Conservation (phyloP, 78 protist species). For the Monosiga brevicollis region DNA sequence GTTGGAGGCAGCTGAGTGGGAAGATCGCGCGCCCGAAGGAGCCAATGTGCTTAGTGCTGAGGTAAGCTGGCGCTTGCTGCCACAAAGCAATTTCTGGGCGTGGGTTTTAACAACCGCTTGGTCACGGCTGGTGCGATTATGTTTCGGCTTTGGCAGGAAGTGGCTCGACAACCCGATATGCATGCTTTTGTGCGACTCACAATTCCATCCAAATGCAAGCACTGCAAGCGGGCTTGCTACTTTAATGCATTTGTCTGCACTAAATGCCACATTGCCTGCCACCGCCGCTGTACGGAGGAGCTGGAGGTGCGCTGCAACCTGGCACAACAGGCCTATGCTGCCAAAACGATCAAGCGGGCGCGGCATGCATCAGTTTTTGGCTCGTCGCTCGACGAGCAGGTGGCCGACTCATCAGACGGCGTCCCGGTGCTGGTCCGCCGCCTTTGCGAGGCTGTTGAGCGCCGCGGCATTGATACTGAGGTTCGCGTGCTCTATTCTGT, state of each 20-base stretch:
- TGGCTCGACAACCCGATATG: not conserved
- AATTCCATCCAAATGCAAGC: not conserved
- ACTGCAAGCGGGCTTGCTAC: not conserved
- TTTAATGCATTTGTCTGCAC: not conserved
- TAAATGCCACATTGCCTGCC: not conserved
- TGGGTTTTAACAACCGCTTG: too few species aligned
- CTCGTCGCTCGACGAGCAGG: not conserved
- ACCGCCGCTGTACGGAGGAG: not conserved
- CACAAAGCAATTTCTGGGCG: too few species aligned
- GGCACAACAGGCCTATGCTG: not conserved
- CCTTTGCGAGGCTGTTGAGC: not conserved
- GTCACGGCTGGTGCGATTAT: too few species aligned
- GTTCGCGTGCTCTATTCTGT: too few species aligned
- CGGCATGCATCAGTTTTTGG: not conserved
- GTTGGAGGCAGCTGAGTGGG: too few species aligned
- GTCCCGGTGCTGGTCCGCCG: not conserved
- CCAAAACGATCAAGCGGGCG: not conserved
- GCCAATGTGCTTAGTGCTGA: too few species aligned
- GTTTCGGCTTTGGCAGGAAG: not conserved
- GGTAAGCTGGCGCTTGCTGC: too few species aligned
- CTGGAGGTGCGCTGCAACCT: not conserved
- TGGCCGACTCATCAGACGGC: not conserved
- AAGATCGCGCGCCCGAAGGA: too few species aligned
- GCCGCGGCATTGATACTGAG: not conserved
- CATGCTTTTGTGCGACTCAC: not conserved